These are phyloP conservation scores for Coprinopsis strossmayeri DNA, from an alignment of 768 basidiomycete genomes.

Conservation along the genomic window DNA sequence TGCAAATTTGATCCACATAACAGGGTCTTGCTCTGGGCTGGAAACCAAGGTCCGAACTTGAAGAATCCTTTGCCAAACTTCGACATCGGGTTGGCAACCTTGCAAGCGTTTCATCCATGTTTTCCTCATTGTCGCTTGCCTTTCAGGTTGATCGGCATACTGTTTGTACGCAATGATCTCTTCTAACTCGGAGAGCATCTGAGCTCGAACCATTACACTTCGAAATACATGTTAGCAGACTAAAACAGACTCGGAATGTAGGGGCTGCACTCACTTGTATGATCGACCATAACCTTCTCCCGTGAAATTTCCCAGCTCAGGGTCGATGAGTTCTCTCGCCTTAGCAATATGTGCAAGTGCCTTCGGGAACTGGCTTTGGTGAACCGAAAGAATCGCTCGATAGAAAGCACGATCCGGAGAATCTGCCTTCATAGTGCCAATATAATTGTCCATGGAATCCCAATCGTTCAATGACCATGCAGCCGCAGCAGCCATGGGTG, in stretches of 20 bases:
- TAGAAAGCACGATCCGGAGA: conserved; percentile 95
- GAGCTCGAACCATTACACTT: conserved; percentile 95
- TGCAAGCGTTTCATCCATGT: conserved; percentile 97
- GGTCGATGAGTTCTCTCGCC: conserved; percentile 87
- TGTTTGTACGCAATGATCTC: conserved; percentile 97
- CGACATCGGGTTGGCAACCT: conserved; percentile 96
- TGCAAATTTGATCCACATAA: conserved; percentile 99
- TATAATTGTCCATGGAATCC: conserved; percentile 98
- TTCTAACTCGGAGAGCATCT: conserved; percentile 97
- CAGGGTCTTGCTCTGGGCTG: conserved; percentile 87
- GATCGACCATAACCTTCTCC: conserved; percentile 97
- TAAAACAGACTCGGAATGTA: background rate
- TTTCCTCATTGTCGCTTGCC: conserved; percentile 84
- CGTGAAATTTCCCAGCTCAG: conserved; percentile 85
- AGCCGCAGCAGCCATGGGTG: conserved; percentile 94
- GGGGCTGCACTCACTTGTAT: conserved; percentile 64
- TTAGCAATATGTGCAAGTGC: conserved; percentile 86
- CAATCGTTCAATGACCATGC: conserved; percentile 96
- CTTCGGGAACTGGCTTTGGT: conserved; percentile 93
- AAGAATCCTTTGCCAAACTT: conserved; percentile 97
- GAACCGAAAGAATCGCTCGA: conserved; percentile 90
- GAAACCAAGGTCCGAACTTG: conserved; percentile 94
- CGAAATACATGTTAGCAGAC: conserved; percentile 3
- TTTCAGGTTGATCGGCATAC: conserved; percentile 86
- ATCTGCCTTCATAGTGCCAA: conserved; percentile 86